A percentile compares a stretch with the other conserved stretches of the same genome.
These are phyloP conservation scores for Geotrichum carabidarum DNA, from an alignment of 1,139 yeast species.

Conservation along the genomic window DNA sequence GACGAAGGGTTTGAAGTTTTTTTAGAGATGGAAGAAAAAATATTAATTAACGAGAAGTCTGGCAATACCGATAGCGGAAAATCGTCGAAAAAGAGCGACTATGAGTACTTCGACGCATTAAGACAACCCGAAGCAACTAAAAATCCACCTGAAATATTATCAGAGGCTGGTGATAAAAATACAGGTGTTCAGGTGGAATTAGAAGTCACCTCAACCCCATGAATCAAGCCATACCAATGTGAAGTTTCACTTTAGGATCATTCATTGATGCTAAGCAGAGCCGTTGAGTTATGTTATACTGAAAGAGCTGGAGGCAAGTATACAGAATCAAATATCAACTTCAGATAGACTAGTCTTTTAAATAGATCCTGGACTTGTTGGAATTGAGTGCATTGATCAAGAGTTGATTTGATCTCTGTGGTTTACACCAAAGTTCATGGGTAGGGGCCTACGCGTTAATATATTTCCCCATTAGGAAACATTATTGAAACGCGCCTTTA, in stretches of 20 bases:
- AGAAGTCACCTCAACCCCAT: too few relatives aligned
- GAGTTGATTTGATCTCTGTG: background rate
- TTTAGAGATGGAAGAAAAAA: background rate
- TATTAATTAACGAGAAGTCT: background rate
- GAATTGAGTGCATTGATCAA: background rate
- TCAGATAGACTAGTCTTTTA: background rate
- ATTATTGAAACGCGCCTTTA: constrained; percentile 1
- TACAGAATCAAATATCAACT: background rate
- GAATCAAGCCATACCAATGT: too few relatives aligned
- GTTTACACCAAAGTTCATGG: background rate
- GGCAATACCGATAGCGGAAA: background rate
- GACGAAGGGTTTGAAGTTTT: too few relatives aligned
- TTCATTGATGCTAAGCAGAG: background rate
- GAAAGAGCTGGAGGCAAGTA: background rate
- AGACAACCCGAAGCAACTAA: background rate
- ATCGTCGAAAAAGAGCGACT: background rate
- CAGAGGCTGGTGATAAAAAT: background rate
- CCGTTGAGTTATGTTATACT: background rate
- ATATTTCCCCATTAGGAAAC: background rate
- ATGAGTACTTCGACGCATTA: background rate
- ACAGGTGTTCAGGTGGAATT: background rate
- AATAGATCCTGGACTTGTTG: background rate
- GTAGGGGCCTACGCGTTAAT: background rate
- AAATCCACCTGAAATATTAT: background rate
- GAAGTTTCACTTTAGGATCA: background rate